These are phyloP conservation scores for Podosphaera leucotricha DNA, from an alignment of 2,329 filamentous ascomycete genomes.

Conservation along the genomic window DNA sequence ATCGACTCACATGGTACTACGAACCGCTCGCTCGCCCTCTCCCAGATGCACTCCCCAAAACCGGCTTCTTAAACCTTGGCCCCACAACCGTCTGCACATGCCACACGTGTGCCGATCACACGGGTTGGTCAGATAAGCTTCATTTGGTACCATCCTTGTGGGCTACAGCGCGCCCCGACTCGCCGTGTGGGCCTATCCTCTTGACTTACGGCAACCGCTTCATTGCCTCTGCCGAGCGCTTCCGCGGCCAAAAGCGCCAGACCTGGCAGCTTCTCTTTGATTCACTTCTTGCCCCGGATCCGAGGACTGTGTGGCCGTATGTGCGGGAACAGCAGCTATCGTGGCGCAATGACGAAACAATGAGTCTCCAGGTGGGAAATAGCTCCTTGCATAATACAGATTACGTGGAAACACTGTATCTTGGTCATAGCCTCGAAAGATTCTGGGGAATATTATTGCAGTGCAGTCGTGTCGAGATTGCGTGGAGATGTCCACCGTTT, in stretches of 20 bases:
- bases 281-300: conserved; percentile 7
- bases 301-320: conserved; percentile 12
- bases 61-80: conserved; percentile 22
- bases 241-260: conserved; percentile 15
- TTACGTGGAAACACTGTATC: conserved; percentile 13
- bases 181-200: conserved; percentile 16
- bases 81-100: conserved; percentile 18
- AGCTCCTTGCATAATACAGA: conserved; percentile 8
- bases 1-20: conserved; percentile 8
- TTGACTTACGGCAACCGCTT: conserved; percentile 25
- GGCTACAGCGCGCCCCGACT: conserved; percentile 12
- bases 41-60: conserved; percentile 18
- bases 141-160: conserved; percentile 17
- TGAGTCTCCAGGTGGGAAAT: conserved; percentile 4
- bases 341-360: background rate
- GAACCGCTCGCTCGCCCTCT: conserved; percentile 16
- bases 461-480: conserved; percentile 12
- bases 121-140: conserved; percentile 19
- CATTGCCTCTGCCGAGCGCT: conserved; percentile 20
- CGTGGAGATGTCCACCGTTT: conserved; percentile 13
- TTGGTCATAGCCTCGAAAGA: conserved; percentile 18
- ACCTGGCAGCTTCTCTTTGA: conserved; percentile 12
- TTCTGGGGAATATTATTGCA: conserved; percentile 18
- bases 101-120: conserved; percentile 18
- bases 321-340: conserved; percentile 7